A percentile compares a stretch with the other conserved stretches of the same genome.
Conservation (phyloP, 2,329 filamentous ascomycete genomes). For the Paramyrothecium roridum region DNA sequence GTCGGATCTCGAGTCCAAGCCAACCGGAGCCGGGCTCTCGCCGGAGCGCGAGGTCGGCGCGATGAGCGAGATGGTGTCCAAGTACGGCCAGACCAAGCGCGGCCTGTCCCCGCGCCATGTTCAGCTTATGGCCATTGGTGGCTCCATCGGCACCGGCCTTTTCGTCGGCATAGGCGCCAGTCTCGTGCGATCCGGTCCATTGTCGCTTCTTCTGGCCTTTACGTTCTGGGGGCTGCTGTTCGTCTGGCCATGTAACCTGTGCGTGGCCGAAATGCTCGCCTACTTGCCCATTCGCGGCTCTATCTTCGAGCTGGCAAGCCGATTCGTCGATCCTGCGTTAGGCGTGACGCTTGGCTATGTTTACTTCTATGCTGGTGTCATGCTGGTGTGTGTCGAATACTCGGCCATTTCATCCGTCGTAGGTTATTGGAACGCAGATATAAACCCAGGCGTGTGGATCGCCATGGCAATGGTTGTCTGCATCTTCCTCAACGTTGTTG, state of each 20-base stretch:
- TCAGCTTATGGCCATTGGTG: constrained; percentile 47
- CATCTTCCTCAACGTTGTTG: constrained; percentile 42
- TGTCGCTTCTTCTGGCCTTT: constrained; percentile 41
- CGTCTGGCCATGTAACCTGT: constrained; percentile 41
- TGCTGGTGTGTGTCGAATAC: constrained; percentile 43
- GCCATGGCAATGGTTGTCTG: constrained; percentile 43
- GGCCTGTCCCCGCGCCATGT: constrained; percentile 38
- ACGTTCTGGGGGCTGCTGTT: constrained; percentile 40
- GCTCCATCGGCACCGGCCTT: constrained; percentile 42
- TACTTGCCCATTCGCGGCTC: constrained; percentile 52
- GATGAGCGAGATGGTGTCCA: too few relatives aligned
- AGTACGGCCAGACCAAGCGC: constrained; percentile 29
- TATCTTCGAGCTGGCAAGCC: constrained; percentile 51
- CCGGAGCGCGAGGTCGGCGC: too few relatives aligned
- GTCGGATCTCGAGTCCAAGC: too few relatives aligned
- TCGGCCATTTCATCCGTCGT: constrained; percentile 41
- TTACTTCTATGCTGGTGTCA: constrained; percentile 44
- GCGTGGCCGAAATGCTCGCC: constrained; percentile 55
- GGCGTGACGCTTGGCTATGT: constrained; percentile 54
- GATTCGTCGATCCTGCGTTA: constrained; percentile 55
- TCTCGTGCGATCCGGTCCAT: constrained; percentile 36
- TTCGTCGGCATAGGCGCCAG: constrained; percentile 41
- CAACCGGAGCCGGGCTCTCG: too few relatives aligned
- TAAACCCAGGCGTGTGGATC: constrained; percentile 47
- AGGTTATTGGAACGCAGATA: constrained; percentile 36